phyloP scores from a whole-genome alignment of 306 rosid genomes.

The Begonia masoniana region DNA sequence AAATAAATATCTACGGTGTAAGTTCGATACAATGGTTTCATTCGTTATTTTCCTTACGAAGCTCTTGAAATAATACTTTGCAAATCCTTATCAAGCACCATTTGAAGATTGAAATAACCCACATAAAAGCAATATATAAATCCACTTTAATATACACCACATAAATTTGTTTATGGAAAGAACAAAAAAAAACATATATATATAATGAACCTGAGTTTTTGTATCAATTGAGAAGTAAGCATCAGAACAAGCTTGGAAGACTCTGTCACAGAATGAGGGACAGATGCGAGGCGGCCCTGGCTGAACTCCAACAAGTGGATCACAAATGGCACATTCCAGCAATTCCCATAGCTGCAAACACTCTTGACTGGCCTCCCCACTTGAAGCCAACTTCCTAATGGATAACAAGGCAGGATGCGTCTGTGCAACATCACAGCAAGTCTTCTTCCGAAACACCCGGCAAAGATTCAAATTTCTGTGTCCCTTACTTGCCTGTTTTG shows the following conservation, averaged over 20 bases:
- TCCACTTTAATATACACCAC: too few species aligned
- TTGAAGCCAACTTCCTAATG: slow-evolving; percentile 63
- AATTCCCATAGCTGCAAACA: slow-evolving; percentile 91
- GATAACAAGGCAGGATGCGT: slow-evolving; percentile 71
- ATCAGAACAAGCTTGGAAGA: slow-evolving; percentile 59
- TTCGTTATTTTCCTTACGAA: too few species aligned
- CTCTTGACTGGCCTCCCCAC: slow-evolving; percentile 73
- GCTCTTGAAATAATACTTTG: too few species aligned
- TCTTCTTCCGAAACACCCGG: slow-evolving; percentile 63
- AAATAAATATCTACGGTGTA: too few species aligned
- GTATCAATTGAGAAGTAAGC: slow-evolving; percentile 88
- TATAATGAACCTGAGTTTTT: slow-evolving; percentile 53
- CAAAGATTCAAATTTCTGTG: slow-evolving; percentile 75
- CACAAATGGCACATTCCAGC: slow-evolving; percentile 83
- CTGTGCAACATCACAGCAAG: slow-evolving; percentile 79
- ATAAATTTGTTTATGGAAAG: too few species aligned
- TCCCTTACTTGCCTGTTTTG: slow-evolving; percentile 43
- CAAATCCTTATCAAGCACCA: too few species aligned
- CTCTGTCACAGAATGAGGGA: slow-evolving; percentile 60
- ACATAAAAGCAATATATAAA: too few species aligned
- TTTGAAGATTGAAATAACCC: too few species aligned
- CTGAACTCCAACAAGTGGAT: slow-evolving; percentile 64
- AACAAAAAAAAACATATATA: too few species aligned
- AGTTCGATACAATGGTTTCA: too few species aligned
- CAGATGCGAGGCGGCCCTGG: slow-evolving; percentile 80